Evolutionary conservation across 179 eudicot species (phyloP), one percentile per base, ranked within the genome.

Genomic region (Carnegiea gigantea): DNA sequence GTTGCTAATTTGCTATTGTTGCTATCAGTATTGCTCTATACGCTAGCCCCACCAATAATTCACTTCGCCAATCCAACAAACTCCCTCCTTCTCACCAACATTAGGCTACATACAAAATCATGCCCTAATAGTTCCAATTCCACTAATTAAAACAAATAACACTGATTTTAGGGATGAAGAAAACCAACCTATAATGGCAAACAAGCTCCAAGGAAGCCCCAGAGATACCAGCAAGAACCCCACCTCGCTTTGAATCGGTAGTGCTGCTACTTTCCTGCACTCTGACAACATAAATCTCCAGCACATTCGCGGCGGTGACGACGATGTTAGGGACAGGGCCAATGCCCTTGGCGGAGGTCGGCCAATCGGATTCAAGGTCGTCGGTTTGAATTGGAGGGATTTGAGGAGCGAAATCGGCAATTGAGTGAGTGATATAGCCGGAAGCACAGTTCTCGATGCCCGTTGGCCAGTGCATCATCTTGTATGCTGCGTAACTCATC

Each of bases 401-500:
- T 23, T 78, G 92, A 26, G 92, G 86, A 15, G 90, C 78, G 44
- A 75, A 90, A 74, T 92, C 97, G 67, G 98, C 85, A 74, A 86
- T 70, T 80, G 90, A 91, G 86, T 91, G 93, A 12, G 98, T 90
- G 77, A 95, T 83, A 82, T 87, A 95, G 54, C 99, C 98, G 6
- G 99, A 82, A 4, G 91, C 97, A 77, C 95, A 95, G 82, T 92
- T 89, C 86, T 95, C 98, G 81, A 92, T 88, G 84, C 97, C 98
- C 23, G 99, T 95, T 5, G 98, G 89, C 78, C 86, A 87, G 84
- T 95, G 99, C 97, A 94, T 94, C 90, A 90, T 86, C 89, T 90
- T 94, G 92, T 84, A 94, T 43, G 97, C 97, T 23, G 97, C 99
- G 96, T 79, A 95, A 80, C 99, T 95, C 99, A 95, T 95, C 54